Evolutionary conservation across 345 rosid species (phyloP).

Genomic region (Clarkia xantiana): DNA sequence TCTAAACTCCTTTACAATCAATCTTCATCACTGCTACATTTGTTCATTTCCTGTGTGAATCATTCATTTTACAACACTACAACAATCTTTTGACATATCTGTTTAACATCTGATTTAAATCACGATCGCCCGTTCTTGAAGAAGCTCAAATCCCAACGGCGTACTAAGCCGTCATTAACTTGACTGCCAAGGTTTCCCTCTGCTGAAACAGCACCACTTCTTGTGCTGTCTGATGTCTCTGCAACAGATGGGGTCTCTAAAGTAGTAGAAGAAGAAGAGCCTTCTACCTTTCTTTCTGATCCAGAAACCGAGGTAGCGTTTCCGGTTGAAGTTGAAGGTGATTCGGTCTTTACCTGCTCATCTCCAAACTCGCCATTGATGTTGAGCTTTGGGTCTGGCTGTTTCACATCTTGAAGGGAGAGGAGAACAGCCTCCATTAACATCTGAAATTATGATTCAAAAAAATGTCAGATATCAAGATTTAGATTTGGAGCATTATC

Average conservation of each 20-base stretch:
- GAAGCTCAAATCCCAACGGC: slow-evolving; percentile 9
- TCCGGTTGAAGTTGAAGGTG: slow-evolving; percentile 1
- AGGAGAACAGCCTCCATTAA: slow-evolving; percentile 32
- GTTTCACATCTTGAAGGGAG: slow-evolving; percentile 15
- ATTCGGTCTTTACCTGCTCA: background rate
- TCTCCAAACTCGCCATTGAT: slow-evolving; percentile 1
- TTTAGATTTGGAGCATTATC: no score
- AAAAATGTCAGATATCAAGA: background rate
- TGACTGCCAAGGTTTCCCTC: background rate
- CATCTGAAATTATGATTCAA: slow-evolving; percentile 19
- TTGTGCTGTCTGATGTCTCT: slow-evolving; percentile 7
- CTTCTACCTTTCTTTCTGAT: background rate
- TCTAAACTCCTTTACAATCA: no score
- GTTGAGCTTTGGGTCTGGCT: slow-evolving; percentile 2
- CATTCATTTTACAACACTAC: no score
- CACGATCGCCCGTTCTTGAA: slow-evolving; percentile 4
- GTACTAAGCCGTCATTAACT: slow-evolving; percentile 10
- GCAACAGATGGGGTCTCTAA: background rate
- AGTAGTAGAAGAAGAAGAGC: slow-evolving; percentile 2
- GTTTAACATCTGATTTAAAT: no score
- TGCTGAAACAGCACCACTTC: background rate
- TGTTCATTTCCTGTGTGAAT: no score
- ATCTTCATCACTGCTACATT: no score
- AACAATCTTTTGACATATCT: no score
- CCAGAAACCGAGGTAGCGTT: background rate